Evolutionary conservation across 1,284 basidiomycete genomes (phyloP).

Genomic region (Ceratobasidium sp.): DNA sequence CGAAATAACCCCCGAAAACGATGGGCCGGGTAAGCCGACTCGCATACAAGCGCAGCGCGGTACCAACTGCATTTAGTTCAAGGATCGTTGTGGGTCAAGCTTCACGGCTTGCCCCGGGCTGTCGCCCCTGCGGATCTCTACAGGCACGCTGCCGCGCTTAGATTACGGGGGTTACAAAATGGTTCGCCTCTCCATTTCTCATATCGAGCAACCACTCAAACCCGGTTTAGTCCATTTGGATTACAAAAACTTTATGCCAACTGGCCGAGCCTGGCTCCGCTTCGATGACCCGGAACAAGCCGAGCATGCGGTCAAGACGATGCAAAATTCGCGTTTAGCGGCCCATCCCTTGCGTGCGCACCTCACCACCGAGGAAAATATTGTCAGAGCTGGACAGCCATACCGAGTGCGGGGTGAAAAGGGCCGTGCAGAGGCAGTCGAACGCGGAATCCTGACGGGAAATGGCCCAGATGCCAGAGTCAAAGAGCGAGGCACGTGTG

Average conservation of each 20-base stretch:
- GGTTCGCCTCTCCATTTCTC: constrained; percentile 46
- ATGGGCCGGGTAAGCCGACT: background rate
- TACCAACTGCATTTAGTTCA: background rate
- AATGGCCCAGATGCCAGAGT: constrained; percentile 68
- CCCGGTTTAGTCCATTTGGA: constrained; percentile 68
- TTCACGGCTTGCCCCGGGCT: constrained; percentile 40
- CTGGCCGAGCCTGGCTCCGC: constrained; percentile 68
- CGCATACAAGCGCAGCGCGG: background rate
- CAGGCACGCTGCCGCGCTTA: constrained; percentile 31
- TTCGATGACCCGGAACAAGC: constrained; percentile 64
- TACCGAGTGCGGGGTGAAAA: constrained; percentile 60
- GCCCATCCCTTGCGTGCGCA: constrained; percentile 53
- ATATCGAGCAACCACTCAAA: constrained; percentile 8
- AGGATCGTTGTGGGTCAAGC: constrained; percentile 24
- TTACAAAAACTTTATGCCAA: constrained; percentile 71
- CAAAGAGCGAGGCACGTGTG: constrained; percentile 63
- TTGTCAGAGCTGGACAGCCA: constrained; percentile 52
- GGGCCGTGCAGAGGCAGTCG: constrained; percentile 61
- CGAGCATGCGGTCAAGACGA: constrained; percentile 60
- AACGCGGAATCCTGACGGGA: constrained; percentile 62
- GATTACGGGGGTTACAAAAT: background rate
- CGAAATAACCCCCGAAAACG: background rate
- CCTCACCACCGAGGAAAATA: constrained; percentile 49
- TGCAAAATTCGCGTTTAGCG: constrained; percentile 63
- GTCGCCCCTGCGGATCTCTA: constrained; percentile 64